Evolutionary conservation across 345 rosid genomes (phyloP).

Genomic region (Murraya koenigii): DNA sequence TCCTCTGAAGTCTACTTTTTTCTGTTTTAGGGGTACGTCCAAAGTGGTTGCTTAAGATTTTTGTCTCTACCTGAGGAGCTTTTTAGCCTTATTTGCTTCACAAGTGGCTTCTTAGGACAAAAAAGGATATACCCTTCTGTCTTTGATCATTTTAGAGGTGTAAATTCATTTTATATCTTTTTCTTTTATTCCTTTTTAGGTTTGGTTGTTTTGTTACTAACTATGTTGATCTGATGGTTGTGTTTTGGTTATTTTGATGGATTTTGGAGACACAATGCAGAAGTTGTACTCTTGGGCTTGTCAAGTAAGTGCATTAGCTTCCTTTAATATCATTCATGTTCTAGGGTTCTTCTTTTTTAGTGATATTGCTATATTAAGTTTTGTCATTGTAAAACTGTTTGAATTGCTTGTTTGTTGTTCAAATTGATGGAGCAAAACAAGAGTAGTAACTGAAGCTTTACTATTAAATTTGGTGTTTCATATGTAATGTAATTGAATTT

Average conservation of each 20-base stretch:
- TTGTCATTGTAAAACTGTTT: neutral
- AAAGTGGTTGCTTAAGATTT: neutral
- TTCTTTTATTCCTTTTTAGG: neutral
- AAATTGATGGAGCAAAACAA: neutral
- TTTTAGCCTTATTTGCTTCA: neutral
- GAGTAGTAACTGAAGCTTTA: neutral
- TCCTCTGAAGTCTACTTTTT: neutral
- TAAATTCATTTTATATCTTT: neutral
- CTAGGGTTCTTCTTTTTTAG: neutral
- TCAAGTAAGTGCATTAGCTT: conserved; percentile 18
- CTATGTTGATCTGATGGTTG: neutral
- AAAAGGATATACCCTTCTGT: neutral
- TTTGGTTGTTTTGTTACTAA: neutral
- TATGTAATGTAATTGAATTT: neutral
- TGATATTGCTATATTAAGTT: neutral
- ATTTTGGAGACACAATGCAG: conserved; percentile 18
- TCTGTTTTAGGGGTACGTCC: neutral
- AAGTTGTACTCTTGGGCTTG: conserved; percentile 1
- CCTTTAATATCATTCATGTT: neutral
- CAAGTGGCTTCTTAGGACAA: neutral
- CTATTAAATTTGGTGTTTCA: neutral
- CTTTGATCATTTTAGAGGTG: neutral
- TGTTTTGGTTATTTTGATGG: conserved; percentile 27
- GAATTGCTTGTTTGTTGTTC: neutral
- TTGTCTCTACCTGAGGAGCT: neutral